Conservation (phyloP, 208 protist genomes). For the Leishmania martiniquensis region DNA sequence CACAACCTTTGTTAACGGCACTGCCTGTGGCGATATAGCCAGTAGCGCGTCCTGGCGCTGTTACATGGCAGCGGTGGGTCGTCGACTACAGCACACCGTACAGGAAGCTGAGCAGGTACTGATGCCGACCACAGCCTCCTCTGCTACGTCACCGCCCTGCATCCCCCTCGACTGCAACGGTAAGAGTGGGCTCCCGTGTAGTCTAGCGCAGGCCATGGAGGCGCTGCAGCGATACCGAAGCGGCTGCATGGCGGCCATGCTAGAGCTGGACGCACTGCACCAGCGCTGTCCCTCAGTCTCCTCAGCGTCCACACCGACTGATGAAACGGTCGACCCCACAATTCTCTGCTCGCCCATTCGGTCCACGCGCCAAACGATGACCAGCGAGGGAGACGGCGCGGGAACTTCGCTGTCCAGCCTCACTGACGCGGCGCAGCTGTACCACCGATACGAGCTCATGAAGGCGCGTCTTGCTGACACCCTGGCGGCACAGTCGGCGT, state of each 20-base stretch:
- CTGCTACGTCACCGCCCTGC: background rate
- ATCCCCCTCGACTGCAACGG: background rate
- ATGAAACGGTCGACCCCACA: background rate
- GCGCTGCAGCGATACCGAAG: constrained; percentile 31
- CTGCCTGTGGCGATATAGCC: background rate
- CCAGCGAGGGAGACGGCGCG: background rate
- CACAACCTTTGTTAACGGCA: background rate
- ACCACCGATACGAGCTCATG: constrained; percentile 6
- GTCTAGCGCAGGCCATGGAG: constrained; percentile 11
- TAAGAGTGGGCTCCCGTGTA: background rate
- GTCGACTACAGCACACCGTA: constrained; percentile 17
- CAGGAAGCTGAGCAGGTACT: constrained; percentile 26
- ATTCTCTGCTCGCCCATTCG: background rate
- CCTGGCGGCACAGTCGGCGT: constrained; percentile 15
- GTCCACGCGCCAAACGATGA: background rate
- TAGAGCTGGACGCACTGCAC: constrained; percentile 18
- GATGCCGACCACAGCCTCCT: constrained; percentile 2
- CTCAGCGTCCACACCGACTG: background rate
- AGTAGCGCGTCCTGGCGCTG: background rate
- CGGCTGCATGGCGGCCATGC: constrained; percentile 25
- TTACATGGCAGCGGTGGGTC: constrained; percentile 18
- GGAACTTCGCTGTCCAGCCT: background rate
- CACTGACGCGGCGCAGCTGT: constrained; percentile 13
- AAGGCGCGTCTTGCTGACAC: constrained; percentile 9
- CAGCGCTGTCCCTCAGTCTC: background rate